Evolutionary conservation across 768 basidiomycete genomes (phyloP), one percentile per base, ranked within the genome.

Genomic region (Termitomyces sp.): DNA sequence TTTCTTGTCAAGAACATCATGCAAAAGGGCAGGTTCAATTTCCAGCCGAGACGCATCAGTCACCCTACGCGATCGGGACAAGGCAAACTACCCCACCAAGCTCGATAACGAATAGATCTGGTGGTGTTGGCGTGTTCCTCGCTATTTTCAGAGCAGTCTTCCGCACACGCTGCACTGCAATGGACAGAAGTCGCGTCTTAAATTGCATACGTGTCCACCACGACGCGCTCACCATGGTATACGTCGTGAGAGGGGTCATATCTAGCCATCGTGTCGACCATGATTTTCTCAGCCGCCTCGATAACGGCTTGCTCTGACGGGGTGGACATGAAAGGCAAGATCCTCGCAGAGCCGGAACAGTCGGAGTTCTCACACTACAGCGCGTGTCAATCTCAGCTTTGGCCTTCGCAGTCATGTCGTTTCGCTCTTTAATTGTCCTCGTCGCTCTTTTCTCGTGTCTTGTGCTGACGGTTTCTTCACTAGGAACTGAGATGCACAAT

Each of bases 1-100:
- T 75, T 93, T 92, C 74, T 88, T 90, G 79, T 92, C 90, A 35
- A 91, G 74, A 43, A 94, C 79, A 70, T 96, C 93, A 65, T 95
- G 94, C 46, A 95, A 81, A 40, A 96, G 80, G n/a, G 94, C 88
- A 32, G 89, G 87, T 82, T 45, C 24, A 20, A n/a, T 22, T 18
- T 4, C 4, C 30, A 30, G 13, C 0, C 26, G 28, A 20, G 7
- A 9, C 9, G 20, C 3, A 18, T 57, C 43, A 55, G 44, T 40
- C 46, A 3, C 44, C 16, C 30, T 11, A 11, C 9, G 4, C 14
- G 22, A 43, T 3, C 11, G 30, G 30, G 30, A 44, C 54, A 54
- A 20, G 38, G 20, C 16, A 18, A 26, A 54, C 28, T 10, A 47
- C 14, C 55, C 6, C 49, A 65, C 80, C 79, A 48, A 95, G 74